Percentiles rank a stretch among this genome's conserved stretches.
Evolutionary conservation across 2,329 filamentous ascomycete genomes (phyloP).

Genomic region (Blastomyces emzantsi): DNA sequence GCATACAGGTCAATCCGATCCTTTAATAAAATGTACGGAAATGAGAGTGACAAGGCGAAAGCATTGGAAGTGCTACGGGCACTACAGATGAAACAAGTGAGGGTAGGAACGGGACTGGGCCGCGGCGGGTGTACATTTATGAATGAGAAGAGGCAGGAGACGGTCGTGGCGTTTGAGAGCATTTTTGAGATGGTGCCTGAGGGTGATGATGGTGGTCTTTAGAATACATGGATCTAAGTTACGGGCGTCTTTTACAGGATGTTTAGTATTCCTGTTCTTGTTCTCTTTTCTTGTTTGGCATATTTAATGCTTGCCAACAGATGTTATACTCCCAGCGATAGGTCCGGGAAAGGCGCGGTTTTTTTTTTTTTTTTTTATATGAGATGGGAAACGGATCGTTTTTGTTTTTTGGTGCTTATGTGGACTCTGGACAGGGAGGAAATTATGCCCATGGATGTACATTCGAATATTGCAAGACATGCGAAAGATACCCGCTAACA

Average conservation of each 20-base stretch:
- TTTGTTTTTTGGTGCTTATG: not conserved
- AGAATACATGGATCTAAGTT: not conserved
- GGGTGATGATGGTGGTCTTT: slow-evolving; percentile 2
- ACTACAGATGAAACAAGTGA: slow-evolving; percentile 42
- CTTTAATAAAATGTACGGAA: slow-evolving; percentile 36
- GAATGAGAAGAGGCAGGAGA: slow-evolving; percentile 42
- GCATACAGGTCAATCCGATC: slow-evolving; percentile 29
- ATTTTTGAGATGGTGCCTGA: slow-evolving; percentile 30
- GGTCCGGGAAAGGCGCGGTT: not conserved
- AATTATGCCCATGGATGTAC: not conserved
- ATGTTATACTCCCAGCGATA: not conserved
- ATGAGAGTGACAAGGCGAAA: slow-evolving; percentile 38
- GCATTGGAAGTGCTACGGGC: slow-evolving; percentile 38
- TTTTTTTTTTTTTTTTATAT: not conserved
- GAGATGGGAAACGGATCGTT: not conserved
- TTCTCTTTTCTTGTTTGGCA: not conserved
- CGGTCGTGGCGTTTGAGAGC: slow-evolving; percentile 44
- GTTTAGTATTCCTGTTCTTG: not conserved
- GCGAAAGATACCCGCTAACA: not conserved
- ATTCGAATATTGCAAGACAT: not conserved
- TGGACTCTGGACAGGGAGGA: not conserved
- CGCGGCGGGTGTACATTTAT: slow-evolving; percentile 45
- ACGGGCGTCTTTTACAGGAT: not conserved
- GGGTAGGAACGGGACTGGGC: slow-evolving; percentile 47
- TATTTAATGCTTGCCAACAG: not conserved